Percentiles rank a stretch among this genome's conserved stretches.
Evolutionary conservation across 2,329 filamentous ascomycete genomes (phyloP).

Genomic region (Colletotrichum tropicale): DNA sequence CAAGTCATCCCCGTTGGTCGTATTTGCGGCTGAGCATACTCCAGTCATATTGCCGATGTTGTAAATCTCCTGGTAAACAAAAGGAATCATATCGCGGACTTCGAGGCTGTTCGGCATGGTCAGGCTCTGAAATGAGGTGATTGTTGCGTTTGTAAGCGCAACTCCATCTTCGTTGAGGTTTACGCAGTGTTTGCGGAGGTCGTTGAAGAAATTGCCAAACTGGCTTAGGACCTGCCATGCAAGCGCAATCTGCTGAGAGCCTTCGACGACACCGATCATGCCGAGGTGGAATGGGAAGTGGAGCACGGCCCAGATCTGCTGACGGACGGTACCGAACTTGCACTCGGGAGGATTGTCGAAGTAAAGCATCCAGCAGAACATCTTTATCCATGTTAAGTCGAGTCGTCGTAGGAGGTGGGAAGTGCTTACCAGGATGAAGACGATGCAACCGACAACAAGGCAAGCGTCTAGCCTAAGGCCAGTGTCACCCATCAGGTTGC

Average conservation of each 20-base stretch:
- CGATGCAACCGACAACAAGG: slow-evolving; percentile 2
- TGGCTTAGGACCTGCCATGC: slow-evolving; percentile 13
- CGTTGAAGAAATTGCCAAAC: background rate
- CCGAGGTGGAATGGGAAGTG: slow-evolving; percentile 63
- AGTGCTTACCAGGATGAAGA: slow-evolving; percentile 18
- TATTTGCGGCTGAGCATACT: background rate
- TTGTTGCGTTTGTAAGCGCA: background rate
- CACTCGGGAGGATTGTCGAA: slow-evolving; percentile 59
- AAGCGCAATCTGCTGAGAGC: slow-evolving; percentile 47
- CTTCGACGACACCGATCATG: slow-evolving; percentile 61
- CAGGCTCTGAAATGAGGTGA: background rate
- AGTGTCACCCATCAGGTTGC: slow-evolving; percentile 17
- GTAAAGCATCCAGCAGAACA: slow-evolving; percentile 58
- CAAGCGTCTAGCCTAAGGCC: background rate
- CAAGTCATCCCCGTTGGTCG: background rate
- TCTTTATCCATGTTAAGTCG: background rate
- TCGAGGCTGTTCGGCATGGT: slow-evolving; percentile 7
- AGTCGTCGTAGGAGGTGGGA: accelerated
- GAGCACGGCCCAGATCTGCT: slow-evolving; percentile 54
- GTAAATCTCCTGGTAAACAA: slow-evolving; percentile 6
- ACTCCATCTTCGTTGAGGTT: slow-evolving; percentile 1
- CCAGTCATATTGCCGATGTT: slow-evolving; percentile 6
- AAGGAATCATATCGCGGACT: background rate
- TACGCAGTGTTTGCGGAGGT: background rate
- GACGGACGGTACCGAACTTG: slow-evolving; percentile 54